Evolutionary conservation across 1,284 basidiomycete genomes (phyloP).

Genomic region (Tilletia walkeri): DNA sequence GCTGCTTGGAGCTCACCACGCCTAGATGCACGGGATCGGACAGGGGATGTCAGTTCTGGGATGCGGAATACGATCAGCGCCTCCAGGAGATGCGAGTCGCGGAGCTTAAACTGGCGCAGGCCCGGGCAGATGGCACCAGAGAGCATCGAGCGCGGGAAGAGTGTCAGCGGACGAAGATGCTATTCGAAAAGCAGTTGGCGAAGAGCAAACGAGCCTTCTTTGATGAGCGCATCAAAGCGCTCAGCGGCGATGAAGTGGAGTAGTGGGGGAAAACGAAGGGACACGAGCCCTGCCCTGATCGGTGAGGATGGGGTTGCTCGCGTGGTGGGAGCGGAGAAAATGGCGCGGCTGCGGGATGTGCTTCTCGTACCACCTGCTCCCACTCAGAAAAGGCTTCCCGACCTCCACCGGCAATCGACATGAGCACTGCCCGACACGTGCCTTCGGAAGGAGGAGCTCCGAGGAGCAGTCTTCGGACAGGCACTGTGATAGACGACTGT

Average conservation of each 20-base stretch:
- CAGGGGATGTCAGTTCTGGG: too few relatives aligned
- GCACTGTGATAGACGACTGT: too few relatives aligned
- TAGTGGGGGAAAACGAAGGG: background rate
- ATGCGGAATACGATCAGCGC: too few relatives aligned
- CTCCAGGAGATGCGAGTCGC: too few relatives aligned
- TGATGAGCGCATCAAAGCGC: too few relatives aligned
- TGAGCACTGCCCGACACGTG: background rate
- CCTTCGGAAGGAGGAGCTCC: background rate
- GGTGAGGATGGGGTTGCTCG: background rate
- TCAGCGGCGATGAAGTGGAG: background rate
- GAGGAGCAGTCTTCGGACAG: background rate
- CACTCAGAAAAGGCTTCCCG: background rate
- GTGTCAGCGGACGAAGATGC: too few relatives aligned
- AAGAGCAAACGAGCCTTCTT: too few relatives aligned
- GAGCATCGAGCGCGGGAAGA: background rate
- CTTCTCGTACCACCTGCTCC: background rate
- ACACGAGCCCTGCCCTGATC: background rate
- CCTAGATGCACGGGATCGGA: background rate
- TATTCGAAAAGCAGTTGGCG: background rate
- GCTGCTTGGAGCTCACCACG: background rate
- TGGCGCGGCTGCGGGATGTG: background rate
- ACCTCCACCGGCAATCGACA: background rate
- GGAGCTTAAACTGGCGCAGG: too few relatives aligned
- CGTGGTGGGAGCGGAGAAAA: background rate
- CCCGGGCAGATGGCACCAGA: too few relatives aligned